A percentile compares a stretch with the other conserved stretches of the same genome.
phyloP scores from a whole-genome alignment of 2,329 filamentous ascomycete species.

The Neopestalotiopsis sp. region DNA sequence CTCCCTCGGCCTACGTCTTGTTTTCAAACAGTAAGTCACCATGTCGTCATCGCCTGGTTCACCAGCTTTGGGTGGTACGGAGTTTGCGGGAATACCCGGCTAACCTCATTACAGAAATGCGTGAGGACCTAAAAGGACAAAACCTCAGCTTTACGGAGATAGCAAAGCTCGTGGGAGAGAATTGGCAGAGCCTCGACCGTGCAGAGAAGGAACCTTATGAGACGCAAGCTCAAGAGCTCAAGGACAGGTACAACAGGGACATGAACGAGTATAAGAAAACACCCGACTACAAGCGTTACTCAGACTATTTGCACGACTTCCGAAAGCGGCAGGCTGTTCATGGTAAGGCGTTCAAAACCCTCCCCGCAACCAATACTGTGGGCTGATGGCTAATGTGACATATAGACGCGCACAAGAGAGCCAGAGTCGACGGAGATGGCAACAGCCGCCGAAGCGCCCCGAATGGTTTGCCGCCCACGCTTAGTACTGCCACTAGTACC shows the following conservation, averaged over 20 bases:
- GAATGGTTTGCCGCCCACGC: conserved; percentile 46
- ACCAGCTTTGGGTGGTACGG: not conserved
- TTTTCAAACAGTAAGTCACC: conserved; percentile 78
- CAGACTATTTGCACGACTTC: conserved; percentile 77
- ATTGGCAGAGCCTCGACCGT: conserved; percentile 76
- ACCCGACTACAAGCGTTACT: conserved; percentile 69
- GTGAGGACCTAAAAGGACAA: conserved; percentile 77
- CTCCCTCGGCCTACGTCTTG: conserved; percentile 82
- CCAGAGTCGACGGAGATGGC: conserved; percentile 50
- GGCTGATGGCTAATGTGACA: conserved; percentile 34
- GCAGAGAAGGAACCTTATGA: conserved; percentile 76
- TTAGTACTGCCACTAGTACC: conserved; percentile 43
- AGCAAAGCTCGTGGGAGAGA: conserved; percentile 80
- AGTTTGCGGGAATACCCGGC: not conserved
- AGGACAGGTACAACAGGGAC: conserved; percentile 78
- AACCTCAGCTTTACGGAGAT: conserved; percentile 84
- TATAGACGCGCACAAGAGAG: conserved; percentile 55
- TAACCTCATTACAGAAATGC: conserved; percentile 61
- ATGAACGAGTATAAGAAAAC: conserved; percentile 81
- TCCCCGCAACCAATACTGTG: not conserved
- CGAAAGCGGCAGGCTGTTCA: conserved; percentile 72
- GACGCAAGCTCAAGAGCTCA: conserved; percentile 72
- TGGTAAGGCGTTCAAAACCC: conserved; percentile 46
- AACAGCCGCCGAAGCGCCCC: conserved; percentile 44
- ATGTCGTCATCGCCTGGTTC: conserved; percentile 7